Evolutionary conservation across 1,284 basidiomycete genomes (phyloP).

Genomic region (Pisolithus thermaeus): DNA sequence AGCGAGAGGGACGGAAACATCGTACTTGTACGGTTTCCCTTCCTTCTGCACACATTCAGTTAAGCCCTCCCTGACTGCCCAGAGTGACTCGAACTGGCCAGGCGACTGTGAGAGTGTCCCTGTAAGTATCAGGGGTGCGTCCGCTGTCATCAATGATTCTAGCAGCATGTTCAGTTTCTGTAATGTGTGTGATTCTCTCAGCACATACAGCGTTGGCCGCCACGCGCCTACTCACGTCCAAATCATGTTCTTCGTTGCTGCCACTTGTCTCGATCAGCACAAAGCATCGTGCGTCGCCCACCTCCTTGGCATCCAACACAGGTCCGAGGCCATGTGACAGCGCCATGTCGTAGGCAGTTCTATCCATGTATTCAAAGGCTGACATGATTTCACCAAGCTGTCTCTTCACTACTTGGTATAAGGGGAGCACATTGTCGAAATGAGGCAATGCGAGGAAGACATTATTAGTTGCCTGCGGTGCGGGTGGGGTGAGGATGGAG

Average conservation of each 20-base stretch:
- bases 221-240: conserved; percentile 57
- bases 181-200: conserved; percentile 8
- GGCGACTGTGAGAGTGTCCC: conserved; percentile 93
- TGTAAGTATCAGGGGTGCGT: conserved; percentile 75
- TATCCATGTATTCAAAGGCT: conserved; percentile 96
- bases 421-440: conserved; percentile 69
- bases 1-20: conserved; percentile 86
- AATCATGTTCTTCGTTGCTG: conserved; percentile 90
- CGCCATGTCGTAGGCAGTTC: conserved; percentile 82
- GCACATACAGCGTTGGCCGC: conserved; percentile 4
- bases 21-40: conserved; percentile 97
- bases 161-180: conserved; percentile 88
- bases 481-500: conserved; percentile 90
- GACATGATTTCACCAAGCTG: conserved; percentile 94
- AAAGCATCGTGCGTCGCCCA: conserved; percentile 81
- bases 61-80: conserved; percentile 92
- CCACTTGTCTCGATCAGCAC: conserved; percentile 95
- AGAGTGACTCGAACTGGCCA: conserved; percentile 84
- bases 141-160: conserved; percentile 73
- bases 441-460: conserved; percentile 71
- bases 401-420: conserved; percentile 62
- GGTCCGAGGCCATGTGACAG: conserved; percentile 70
- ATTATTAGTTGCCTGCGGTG: conserved; percentile 79
- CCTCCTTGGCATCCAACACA: conserved; percentile 60
- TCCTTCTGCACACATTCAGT: conserved; percentile 93